Base-by-base conservation (phyloP, 495 filamentous ascomycete species). In the Podospora tetraspora region DNA sequence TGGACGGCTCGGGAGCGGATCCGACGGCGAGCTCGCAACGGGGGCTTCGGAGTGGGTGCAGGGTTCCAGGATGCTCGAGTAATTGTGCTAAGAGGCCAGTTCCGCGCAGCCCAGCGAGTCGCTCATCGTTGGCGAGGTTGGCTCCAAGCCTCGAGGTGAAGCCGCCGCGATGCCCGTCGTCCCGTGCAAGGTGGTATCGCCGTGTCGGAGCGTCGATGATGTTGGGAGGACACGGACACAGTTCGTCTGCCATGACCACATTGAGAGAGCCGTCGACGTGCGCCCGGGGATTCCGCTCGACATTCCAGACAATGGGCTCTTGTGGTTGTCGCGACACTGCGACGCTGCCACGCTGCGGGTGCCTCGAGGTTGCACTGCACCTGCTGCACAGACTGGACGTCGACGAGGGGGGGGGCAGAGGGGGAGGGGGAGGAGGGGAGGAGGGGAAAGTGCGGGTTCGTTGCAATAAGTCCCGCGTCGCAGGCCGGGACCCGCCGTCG, bases 1-100 rank as follows among this genome's bases (percentile, higher is more conserved):
- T 60, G 57, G 68, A 62, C 70, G 72, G 72, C 70, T 74, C 72
- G 72, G 72, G 65, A 72, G 57, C 63, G 37, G 59, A 74, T 25
- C 70, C 66, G 72, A 72, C 56, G 19, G 60, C 27, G 23, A 63
- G 61, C 65, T 60, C 64, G 22, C 52, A 43, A 24, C 64, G 57
- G 64, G 32, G 57, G 22, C 34, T 23, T 58, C 34, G 24, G 29
- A 10, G 52, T 61, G 58, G 60, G 57, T 60, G 52, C 57, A 61
- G 57, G 43, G 43, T 52, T 52, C 43, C 43, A 8, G 43, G 43
- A 52, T 52, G 43, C 16, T 52, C 43, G 43, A 52, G 43, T n/a
- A 8, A 52, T n/a, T n/a, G 16, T 52, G 6, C 43, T 12, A n/a
- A 8, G 16, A 52, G 16, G 4, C 34, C 34, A 16, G 19, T 43